Percentiles rank a stretch among this genome's conserved stretches.
Evolutionary conservation across 2,329 filamentous ascomycete species (phyloP).

Genomic region (Cordyceps cicadae): DNA sequence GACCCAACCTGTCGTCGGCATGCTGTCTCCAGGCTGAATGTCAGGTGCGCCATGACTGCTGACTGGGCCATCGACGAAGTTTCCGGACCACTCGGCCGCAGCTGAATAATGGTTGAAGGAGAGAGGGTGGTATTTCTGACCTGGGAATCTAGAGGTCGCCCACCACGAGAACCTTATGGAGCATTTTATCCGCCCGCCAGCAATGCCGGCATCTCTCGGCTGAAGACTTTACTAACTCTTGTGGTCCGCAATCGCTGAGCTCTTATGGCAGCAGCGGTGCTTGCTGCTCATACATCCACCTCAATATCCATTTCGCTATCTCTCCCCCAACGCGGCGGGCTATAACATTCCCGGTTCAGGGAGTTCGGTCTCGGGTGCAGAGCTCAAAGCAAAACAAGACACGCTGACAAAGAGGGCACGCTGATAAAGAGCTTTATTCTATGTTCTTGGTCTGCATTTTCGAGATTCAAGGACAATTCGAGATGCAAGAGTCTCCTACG

Average conservation of each 20-base stretch:
- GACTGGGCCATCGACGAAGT: background rate
- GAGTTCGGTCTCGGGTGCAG: background rate
- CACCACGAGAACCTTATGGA: background rate
- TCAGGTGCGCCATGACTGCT: background rate
- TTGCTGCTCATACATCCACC: background rate
- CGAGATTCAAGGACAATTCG: background rate
- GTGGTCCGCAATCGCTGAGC: background rate
- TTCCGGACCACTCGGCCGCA: background rate
- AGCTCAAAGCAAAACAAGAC: too few relatives aligned
- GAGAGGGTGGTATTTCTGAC: background rate
- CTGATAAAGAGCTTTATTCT: too few relatives aligned
- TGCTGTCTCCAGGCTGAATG: background rate
- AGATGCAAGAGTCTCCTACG: background rate
- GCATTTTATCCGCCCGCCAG: background rate
- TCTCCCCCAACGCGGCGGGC: background rate
- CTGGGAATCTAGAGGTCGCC: background rate
- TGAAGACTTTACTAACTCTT: background rate
- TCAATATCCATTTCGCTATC: background rate
- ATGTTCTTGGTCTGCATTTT: background rate
- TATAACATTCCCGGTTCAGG: background rate
- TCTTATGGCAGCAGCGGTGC: background rate
- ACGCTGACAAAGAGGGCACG: too few relatives aligned
- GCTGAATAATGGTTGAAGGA: background rate
- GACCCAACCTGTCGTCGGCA: background rate
- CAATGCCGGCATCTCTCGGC: background rate